Percentiles rank a stretch among this genome's conserved stretches.
These are phyloP conservation scores for Cercospora brassicicola DNA, from an alignment of 2,329 filamentous ascomycete species.

Conservation along the genomic window DNA sequence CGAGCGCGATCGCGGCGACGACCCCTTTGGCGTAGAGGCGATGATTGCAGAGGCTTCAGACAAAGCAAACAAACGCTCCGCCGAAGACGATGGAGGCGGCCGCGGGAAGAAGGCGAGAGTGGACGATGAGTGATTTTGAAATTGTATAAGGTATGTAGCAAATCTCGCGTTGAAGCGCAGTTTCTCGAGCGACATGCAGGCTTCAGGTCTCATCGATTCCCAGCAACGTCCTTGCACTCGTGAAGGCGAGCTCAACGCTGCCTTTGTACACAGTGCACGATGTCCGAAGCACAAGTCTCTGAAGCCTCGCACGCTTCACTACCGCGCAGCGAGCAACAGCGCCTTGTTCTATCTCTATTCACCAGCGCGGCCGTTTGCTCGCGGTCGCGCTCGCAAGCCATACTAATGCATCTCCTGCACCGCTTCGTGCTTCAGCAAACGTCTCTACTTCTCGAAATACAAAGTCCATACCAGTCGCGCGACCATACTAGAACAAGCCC, in stretches of 20 bases:
- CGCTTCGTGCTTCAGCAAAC: not conserved
- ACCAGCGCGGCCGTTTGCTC: not conserved
- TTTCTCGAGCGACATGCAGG: not conserved
- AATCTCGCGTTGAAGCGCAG: not conserved
- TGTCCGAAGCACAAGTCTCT: not conserved
- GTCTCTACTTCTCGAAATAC: not conserved
- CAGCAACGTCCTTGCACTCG: not conserved
- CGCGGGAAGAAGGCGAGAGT: constrained; percentile 71
- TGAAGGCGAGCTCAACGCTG: not conserved
- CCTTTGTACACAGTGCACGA: not conserved
- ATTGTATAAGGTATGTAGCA: not conserved
- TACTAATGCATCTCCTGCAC: not conserved
- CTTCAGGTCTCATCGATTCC: not conserved
- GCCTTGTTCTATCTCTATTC: not conserved
- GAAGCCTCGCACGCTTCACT: not conserved
- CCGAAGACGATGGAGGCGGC: constrained; percentile 63
- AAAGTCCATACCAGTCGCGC: not conserved
- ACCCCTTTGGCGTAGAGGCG: constrained; percentile 92
- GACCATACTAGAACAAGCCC: not conserved
- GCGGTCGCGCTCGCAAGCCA: not conserved
- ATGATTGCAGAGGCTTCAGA: constrained; percentile 79
- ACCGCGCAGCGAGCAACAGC: not conserved
- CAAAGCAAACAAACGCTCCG: constrained; percentile 70
- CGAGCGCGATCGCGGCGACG: constrained; percentile 73
- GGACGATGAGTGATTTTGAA: constrained; percentile 64